Evolutionary conservation across 176 grass and related monocot genomes (phyloP).

Genomic region (Thalia dealbata): DNA sequence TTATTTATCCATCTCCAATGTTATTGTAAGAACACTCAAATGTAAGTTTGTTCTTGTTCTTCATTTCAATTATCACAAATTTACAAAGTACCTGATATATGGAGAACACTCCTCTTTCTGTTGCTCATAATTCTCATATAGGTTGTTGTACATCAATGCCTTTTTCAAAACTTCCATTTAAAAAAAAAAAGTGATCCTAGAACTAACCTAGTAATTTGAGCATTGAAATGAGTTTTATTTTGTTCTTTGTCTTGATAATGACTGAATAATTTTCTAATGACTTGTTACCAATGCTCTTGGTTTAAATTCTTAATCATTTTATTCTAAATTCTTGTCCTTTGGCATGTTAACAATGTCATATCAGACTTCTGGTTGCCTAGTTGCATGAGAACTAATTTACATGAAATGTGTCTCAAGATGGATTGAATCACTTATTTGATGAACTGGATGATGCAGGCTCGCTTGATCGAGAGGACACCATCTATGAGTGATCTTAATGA

Average conservation of each 20-base stretch:
- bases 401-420: neutral
- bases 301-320: neutral
- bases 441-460: slow-evolving; percentile 56
- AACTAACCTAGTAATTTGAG: neutral
- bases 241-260: neutral
- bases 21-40: neutral
- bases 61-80: neutral
- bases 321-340: neutral
- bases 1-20: neutral
- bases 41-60: too few species aligned
- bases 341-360: neutral
- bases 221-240: neutral
- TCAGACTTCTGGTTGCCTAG: neutral
- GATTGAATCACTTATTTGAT: neutral
- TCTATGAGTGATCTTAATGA: slow-evolving; percentile 99
- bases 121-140: neutral
- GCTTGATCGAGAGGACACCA: slow-evolving; percentile 83
- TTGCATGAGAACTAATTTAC: neutral
- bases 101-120: neutral
- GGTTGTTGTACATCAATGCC: too few species aligned
- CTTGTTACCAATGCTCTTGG: neutral
- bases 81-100: too few species aligned
- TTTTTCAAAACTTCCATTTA: neutral
- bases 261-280: neutral
- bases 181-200: neutral